A percentile compares a stretch with the other conserved stretches of the same genome.
These are phyloP conservation scores for Bertia moriformis DNA, from an alignment of 2,329 filamentous ascomycete genomes.

Conservation along the genomic window DNA sequence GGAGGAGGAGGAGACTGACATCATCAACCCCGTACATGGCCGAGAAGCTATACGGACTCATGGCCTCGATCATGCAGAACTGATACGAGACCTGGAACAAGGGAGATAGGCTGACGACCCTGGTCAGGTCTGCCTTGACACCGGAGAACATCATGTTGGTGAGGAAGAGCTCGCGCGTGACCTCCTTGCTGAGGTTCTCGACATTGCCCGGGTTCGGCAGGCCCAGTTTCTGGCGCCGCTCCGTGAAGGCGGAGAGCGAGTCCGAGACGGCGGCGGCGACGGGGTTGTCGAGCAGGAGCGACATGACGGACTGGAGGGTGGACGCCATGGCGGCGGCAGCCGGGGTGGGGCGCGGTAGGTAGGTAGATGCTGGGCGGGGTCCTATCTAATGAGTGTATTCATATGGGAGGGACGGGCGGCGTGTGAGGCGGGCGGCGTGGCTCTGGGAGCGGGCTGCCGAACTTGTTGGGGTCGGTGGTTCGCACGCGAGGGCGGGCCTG, in stretches of 20 bases:
- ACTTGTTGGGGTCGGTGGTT: too few species aligned
- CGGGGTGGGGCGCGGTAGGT: too few species aligned
- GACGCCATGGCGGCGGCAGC: neutral
- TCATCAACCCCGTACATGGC: constrained; percentile 86
- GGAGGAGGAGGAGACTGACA: too few species aligned
- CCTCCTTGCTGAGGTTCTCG: constrained; percentile 78
- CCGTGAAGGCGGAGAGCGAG: constrained; percentile 67
- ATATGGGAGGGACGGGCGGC: too few species aligned
- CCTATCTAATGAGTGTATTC: too few species aligned
- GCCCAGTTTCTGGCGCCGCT: constrained; percentile 75
- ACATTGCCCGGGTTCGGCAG: constrained; percentile 85
- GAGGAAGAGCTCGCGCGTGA: constrained; percentile 89
- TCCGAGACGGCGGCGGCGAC: constrained; percentile 57
- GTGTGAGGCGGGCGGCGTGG: too few species aligned
- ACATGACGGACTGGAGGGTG: neutral
- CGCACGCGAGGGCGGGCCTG: too few species aligned
- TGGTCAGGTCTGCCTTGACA: constrained; percentile 88
- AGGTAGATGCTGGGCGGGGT: too few species aligned
- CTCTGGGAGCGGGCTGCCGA: too few species aligned
- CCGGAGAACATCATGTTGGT: constrained; percentile 96
- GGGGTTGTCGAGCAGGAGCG: constrained; percentile 53
- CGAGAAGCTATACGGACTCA: constrained; percentile 90
- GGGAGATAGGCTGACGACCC: constrained; percentile 83
- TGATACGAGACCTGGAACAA: constrained; percentile 96
- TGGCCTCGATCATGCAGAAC: constrained; percentile 82